Percentiles rank a stretch among this genome's conserved stretches.
Conservation (phyloP, 495 filamentous ascomycete species). For the Cairneyella variabilis region DNA sequence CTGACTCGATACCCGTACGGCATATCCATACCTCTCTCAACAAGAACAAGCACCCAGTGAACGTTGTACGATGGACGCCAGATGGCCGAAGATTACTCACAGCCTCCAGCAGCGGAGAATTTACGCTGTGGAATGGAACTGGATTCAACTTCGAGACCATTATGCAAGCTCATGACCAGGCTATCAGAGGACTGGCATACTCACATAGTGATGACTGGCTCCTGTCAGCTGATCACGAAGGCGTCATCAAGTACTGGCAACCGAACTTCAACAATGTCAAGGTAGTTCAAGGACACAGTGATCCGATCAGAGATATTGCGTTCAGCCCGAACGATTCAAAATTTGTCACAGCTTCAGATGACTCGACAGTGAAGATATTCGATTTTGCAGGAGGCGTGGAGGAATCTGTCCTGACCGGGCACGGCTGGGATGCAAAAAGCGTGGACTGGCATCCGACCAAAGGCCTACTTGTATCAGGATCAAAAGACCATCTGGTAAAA, state of each 20-base stretch:
- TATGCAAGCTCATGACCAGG: constrained; percentile 94
- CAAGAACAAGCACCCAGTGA: constrained; percentile 96
- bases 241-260: constrained; percentile 97
- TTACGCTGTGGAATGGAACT: constrained; percentile 97
- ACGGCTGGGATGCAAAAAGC: constrained; percentile 93
- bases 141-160: constrained; percentile 99
- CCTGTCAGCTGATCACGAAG: constrained; percentile 91
- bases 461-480: constrained; percentile 90
- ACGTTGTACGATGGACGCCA: constrained; percentile 96
- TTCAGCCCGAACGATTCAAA: constrained; percentile 92
- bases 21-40: constrained; percentile 94
- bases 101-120: constrained; percentile 92
- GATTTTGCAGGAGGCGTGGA: constrained; percentile 86
- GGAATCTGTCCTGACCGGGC: constrained; percentile 78
- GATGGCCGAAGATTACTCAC: constrained; percentile 90
- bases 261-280: constrained; percentile 99
- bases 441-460: constrained; percentile 98
- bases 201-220: constrained; percentile 96
- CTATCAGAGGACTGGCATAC: constrained; percentile 82
- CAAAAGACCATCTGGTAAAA: constrained; percentile 95
- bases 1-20: constrained; percentile 80
- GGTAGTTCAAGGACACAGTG: constrained; percentile 83
- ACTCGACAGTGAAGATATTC: constrained; percentile 88
- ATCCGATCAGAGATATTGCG: constrained; percentile 86
- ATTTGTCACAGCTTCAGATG: constrained; percentile 94